Conservation (phyloP, 2,329 filamentous ascomycete species). For the Alternaria arborescens region DNA sequence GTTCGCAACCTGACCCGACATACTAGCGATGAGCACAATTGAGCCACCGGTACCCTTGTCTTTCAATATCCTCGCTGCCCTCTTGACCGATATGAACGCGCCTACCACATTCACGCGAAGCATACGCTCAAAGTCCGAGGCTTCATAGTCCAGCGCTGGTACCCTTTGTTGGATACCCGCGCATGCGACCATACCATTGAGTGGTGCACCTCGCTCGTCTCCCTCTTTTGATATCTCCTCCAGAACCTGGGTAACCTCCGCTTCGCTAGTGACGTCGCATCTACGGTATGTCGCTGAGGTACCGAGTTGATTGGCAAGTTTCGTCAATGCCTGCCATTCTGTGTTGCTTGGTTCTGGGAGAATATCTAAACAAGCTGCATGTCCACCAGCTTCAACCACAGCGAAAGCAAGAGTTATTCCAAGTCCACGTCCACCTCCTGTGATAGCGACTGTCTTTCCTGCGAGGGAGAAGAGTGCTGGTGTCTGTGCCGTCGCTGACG, state of each 20-base stretch:
- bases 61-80: conserved; percentile 60
- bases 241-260: conserved; percentile 47
- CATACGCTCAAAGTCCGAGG: conserved; percentile 47
- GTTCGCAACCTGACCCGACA: conserved; percentile 26
- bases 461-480: conserved; percentile 13
- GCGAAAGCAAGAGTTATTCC: conserved; percentile 61
- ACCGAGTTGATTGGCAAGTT: conserved; percentile 50
- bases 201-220: conserved; percentile 41
- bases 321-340: conserved; percentile 56
- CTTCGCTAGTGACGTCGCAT: conserved; percentile 61
- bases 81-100: conserved; percentile 49
- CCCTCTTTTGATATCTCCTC: conserved; percentile 51
- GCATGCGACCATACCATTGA: conserved; percentile 56
- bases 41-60: conserved; percentile 64
- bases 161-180: conserved; percentile 61
- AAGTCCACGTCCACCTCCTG: conserved; percentile 61
- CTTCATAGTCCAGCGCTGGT: conserved; percentile 58
- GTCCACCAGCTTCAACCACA: conserved; percentile 60
- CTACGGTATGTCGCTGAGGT: conserved; percentile 53
- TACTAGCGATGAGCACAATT: conserved; percentile 65
- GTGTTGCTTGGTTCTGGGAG: conserved; percentile 48
- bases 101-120: conserved; percentile 50
- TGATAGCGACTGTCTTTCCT: conserved; percentile 57
- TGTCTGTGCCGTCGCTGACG: conserved; percentile 5
- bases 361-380: conserved; percentile 61